Percentiles rank a stretch among this genome's conserved stretches.
These are phyloP conservation scores for Plasmodium reichenowi DNA, from an alignment of 169 alveolate species.

Conservation along the genomic window DNA sequence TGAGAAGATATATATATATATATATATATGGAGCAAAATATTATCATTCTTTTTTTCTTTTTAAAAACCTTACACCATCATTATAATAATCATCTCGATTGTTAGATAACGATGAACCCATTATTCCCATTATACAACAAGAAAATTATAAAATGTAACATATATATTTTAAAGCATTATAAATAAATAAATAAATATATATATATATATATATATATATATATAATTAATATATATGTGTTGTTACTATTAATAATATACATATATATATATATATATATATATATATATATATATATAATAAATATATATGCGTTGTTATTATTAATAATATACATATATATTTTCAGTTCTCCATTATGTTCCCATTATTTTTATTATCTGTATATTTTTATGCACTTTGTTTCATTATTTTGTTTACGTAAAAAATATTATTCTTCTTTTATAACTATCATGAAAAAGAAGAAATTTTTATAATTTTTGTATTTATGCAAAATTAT, in stretches of 20 bases:
- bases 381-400: too few species aligned
- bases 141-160: conserved; percentile 1
- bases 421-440: too few species aligned
- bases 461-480: too few species aligned
- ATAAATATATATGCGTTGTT: not conserved
- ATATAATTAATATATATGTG: not conserved
- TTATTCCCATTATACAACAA: conserved; percentile 68
- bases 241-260: not conserved
- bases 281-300: not conserved
- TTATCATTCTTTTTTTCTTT: conserved; percentile 1
- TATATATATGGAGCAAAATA: not conserved
- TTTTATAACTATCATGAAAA: too few species aligned
- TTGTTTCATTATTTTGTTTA: too few species aligned
- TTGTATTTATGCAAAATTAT: too few species aligned
- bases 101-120: conserved; percentile 29
- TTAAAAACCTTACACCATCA: conserved; percentile 22
- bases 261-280: not conserved
- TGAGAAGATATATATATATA: not conserved
- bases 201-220: conserved; percentile 16
- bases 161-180: conserved; percentile 16
- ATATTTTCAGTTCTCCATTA: too few species aligned
- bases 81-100: conserved; percentile 26
- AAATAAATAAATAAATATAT: not conserved
- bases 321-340: not conserved
- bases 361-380: not conserved